These are phyloP conservation scores for Fusarium brevicatenulatum DNA, from an alignment of 2,329 filamentous ascomycete species.

Conservation along the genomic window DNA sequence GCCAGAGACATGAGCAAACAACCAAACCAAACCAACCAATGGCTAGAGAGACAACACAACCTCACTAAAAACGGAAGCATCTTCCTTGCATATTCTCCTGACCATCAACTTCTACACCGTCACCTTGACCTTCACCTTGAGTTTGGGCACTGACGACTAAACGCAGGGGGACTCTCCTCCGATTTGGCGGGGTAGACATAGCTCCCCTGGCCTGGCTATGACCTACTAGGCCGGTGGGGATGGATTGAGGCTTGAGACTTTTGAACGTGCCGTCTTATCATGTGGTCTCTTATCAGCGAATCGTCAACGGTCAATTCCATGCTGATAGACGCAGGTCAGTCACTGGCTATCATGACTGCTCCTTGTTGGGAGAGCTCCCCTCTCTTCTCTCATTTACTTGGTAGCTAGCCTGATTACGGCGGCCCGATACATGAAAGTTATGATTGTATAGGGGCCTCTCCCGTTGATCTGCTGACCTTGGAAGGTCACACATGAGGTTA, in stretches of 20 bases:
- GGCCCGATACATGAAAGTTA: conserved; percentile 37
- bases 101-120: neutral
- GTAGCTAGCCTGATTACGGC: conserved; percentile 26
- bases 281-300: conserved; percentile 42
- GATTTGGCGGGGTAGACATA: conserved; percentile 42
- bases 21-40: neutral
- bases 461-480: conserved; percentile 31
- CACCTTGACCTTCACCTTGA: neutral
- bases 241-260: conserved; percentile 35
- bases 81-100: neutral
- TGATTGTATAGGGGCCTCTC: conserved; percentile 32
- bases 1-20: neutral
- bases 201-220: conserved; percentile 35
- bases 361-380: conserved; percentile 36
- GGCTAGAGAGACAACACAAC: neutral
- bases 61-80: neutral
- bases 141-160: conserved; percentile 14
- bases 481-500: conserved; percentile 29
- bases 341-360: conserved; percentile 37
- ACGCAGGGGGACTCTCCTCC: conserved; percentile 37
- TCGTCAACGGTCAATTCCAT: conserved; percentile 27
- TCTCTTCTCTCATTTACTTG: conserved; percentile 12
- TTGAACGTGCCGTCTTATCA: conserved; percentile 37
- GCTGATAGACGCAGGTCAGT: conserved; percentile 21
- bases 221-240: conserved; percentile 34